Base-by-base conservation (phyloP, 2,329 filamentous ascomycete genomes). In the Microcera coccophila region DNA sequence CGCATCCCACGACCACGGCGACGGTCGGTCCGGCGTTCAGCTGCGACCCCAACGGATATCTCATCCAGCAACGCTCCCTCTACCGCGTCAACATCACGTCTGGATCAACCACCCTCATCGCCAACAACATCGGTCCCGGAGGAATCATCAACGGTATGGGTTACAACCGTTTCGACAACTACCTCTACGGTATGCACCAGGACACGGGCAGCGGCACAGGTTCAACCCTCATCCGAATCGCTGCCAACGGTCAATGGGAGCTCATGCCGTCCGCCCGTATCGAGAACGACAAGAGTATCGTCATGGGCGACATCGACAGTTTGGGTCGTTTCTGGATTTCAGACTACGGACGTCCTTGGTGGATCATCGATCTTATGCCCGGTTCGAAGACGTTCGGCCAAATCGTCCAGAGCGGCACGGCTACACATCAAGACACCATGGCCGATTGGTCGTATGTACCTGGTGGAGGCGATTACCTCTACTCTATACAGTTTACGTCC, bases 81-180 rank as follows among this genome's bases (percentile, higher is more conserved):
- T 42, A 42, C 1, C 34, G 22, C 15, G 40, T 52, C 8, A 42
- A 56, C 2, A 33, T 56, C 5, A 9, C 20, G 14, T 40, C 24
- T 2, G 50, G 50, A 1, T 4, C 5, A 0, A 34, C 40, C 5
- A 41, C 32, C 1, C 2, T 21, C 3, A 48, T 54, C 4, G 20
- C n/a, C 5, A 20, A 3, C 2, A 20, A n/a, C 4, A 28, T 55
- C 3, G 50, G 50, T 0, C 39, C 40, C 0, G 47, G 47, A 3
- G 44, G 50, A 0, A 3, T 12, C 3, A 39, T 56, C 16, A 51
- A 49, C 1, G 50, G 45, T 14, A 46, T 56, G 4, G 55, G 55
- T 0, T 58, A 58, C 33, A 58, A 58, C 7, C 37, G 24, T 4
- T 16, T 49, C 0, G 55, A 58, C 14, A 48, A 47, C 14, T 58